phyloP scores from a whole-genome alignment of 129 eudicot genomes.

The Flaveria brownii region DNA sequence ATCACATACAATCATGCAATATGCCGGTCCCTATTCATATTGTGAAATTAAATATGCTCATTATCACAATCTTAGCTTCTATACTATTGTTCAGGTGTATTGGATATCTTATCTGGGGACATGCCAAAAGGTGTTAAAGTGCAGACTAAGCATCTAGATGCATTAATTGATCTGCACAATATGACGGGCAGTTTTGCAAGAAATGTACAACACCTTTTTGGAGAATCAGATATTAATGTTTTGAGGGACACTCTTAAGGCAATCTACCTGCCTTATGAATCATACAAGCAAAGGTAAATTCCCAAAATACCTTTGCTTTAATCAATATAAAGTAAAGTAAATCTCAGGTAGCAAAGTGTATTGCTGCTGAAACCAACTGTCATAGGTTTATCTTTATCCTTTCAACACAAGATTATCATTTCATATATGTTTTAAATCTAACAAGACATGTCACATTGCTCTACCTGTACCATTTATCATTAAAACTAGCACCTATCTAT shows the following conservation, averaged over 20 bases:
- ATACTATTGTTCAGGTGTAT: slow-evolving; percentile 56
- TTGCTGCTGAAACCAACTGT: not conserved
- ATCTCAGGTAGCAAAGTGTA: not conserved
- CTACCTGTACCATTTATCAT: not conserved
- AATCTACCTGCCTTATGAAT: slow-evolving; percentile 80
- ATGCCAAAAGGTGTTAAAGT: slow-evolving; percentile 87
- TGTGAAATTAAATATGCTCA: not conserved
- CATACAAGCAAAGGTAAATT: slow-evolving; percentile 72
- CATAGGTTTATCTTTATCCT: not conserved
- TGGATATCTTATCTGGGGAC: slow-evolving; percentile 91
- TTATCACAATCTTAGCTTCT: slow-evolving; percentile 17
- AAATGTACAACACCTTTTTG: slow-evolving; percentile 86
- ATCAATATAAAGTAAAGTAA: slow-evolving; percentile 10
- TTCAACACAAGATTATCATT: not conserved
- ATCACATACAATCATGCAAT: slow-evolving; percentile 21
- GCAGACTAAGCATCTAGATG: slow-evolving; percentile 82
- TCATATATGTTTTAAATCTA: not conserved
- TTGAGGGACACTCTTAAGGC: slow-evolving; percentile 81
- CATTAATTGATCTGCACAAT: slow-evolving; percentile 81
- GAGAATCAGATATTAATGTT: slow-evolving; percentile 77
- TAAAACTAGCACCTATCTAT: not conserved
- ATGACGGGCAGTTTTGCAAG: slow-evolving; percentile 86
- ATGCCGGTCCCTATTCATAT: slow-evolving; percentile 17
- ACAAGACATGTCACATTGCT: not conserved
- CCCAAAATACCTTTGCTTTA: not conserved